Conservation (phyloP, 1,284 basidiomycete genomes). For the Cryptococcus jaspeensis region DNA sequence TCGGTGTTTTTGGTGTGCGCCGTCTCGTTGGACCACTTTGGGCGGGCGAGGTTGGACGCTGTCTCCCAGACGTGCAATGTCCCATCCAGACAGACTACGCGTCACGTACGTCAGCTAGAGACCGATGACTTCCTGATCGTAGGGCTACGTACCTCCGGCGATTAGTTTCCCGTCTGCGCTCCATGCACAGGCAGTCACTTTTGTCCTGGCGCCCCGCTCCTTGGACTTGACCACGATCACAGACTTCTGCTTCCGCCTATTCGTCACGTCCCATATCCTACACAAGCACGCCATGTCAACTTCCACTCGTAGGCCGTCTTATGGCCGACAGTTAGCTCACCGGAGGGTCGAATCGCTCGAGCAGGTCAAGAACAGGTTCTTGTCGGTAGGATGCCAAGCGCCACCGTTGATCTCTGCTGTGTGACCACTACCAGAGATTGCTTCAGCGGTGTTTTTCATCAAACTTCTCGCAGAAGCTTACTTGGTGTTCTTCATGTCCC, state of each 20-base stretch:
- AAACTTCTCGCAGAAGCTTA: constrained; percentile 50
- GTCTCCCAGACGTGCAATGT: constrained; percentile 90
- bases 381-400: constrained; percentile 84
- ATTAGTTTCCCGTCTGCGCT: constrained; percentile 81
- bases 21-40: constrained; percentile 76
- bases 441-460: constrained; percentile 9
- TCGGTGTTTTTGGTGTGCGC: constrained; percentile 82
- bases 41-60: constrained; percentile 86
- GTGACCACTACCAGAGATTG: constrained; percentile 67
- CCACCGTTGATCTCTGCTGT: constrained; percentile 88
- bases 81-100: constrained; percentile 79
- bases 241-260: constrained; percentile 83
- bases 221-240: constrained; percentile 96
- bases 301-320: neutral
- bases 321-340: constrained; percentile 55
- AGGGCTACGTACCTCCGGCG: constrained; percentile 81
- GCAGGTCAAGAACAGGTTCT: constrained; percentile 80
- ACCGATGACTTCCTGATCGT: too few relatives aligned
- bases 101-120: too few relatives aligned
- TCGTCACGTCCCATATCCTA: constrained; percentile 90
- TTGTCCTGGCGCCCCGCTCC: constrained; percentile 90
- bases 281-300: neutral
- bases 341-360: constrained; percentile 94
- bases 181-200: constrained; percentile 82
- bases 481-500: constrained; percentile 97